phyloP scores from a whole-genome alignment of 2,329 filamentous ascomycete species.

The Clonostachys rhizophaga region DNA sequence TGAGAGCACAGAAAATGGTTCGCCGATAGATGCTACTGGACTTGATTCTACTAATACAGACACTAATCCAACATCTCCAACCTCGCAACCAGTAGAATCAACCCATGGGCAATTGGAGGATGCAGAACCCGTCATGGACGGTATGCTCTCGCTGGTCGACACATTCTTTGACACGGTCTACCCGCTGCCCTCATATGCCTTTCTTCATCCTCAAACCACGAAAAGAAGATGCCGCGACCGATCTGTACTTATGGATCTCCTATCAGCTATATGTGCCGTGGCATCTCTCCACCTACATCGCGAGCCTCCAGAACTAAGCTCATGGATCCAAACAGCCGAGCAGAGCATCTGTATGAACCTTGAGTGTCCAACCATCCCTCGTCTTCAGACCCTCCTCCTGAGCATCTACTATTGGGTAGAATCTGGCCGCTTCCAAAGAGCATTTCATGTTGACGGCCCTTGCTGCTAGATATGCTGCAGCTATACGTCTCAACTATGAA shows the following conservation, averaged over 20 bases:
- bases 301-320: not conserved
- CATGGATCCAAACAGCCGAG: conserved; percentile 4
- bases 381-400: conserved; percentile 2
- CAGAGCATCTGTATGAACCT: conserved; percentile 2
- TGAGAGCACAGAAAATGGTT: too few relatives aligned
- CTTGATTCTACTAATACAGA: too few relatives aligned
- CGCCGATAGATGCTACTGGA: too few relatives aligned
- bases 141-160: conserved; percentile 5
- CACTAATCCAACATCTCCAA: too few relatives aligned
- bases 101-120: too few relatives aligned
- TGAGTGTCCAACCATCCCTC: conserved; percentile 2
- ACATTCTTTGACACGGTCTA: conserved; percentile 16
- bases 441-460: conserved; percentile 28
- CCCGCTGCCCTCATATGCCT: conserved; percentile 15
- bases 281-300: not conserved
- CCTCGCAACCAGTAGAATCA: too few relatives aligned
- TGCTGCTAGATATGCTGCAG: conserved; percentile 26
- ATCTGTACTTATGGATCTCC: not conserved
- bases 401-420: conserved; percentile 3
- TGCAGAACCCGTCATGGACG: too few relatives aligned
- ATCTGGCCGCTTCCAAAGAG: conserved; percentile 2
- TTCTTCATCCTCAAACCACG: conserved; percentile 18
- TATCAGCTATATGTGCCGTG: conserved; percentile 3
- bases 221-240: not conserved
- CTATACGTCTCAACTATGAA: conserved; percentile 32